These are phyloP conservation scores for Limonium bicolor DNA, from an alignment of 148 eudicot species.

Conservation along the genomic window DNA sequence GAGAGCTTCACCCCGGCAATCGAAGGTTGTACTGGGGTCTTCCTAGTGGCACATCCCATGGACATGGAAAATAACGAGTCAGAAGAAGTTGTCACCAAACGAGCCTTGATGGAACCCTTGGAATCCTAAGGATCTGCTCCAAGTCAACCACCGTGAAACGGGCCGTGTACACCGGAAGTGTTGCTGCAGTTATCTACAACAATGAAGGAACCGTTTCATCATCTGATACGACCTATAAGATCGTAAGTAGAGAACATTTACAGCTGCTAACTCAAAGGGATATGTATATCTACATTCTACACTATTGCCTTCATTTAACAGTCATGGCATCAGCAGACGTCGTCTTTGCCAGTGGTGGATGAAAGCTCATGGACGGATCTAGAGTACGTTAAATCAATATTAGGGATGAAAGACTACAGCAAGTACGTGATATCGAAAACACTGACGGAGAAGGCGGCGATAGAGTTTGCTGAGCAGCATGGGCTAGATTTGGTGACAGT, in stretches of 20 bases:
- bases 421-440: slow-evolving; percentile 25
- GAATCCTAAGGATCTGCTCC: slow-evolving; percentile 13
- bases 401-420: slow-evolving; percentile 1
- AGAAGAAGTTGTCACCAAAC: slow-evolving; percentile 6
- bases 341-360: slow-evolving; percentile 6
- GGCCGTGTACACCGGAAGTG: slow-evolving; percentile 20
- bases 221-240: too few species aligned
- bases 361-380: slow-evolving; percentile 20
- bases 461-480: slow-evolving; percentile 17
- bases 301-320: slow-evolving; percentile 5
- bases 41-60: slow-evolving; percentile 14
- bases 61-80: slow-evolving; percentile 12
- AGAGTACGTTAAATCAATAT: slow-evolving; percentile 14
- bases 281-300: slow-evolving; percentile 24
- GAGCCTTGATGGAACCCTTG: slow-evolving; percentile 4
- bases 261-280: too few species aligned
- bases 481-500: slow-evolving; percentile 22
- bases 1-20: slow-evolving; percentile 13
- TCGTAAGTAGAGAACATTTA: too few species aligned
- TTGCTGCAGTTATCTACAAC: background rate
- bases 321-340: background rate
- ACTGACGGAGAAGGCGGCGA: slow-evolving; percentile 22
- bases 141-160: slow-evolving; percentile 15
- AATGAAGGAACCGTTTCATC: background rate
- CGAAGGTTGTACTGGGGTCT: slow-evolving; percentile 20